Evolutionary conservation across 352 stramenopile species (phyloP), one percentile per base, ranked within the genome.

Genomic region (Phytophthora sojae): DNA sequence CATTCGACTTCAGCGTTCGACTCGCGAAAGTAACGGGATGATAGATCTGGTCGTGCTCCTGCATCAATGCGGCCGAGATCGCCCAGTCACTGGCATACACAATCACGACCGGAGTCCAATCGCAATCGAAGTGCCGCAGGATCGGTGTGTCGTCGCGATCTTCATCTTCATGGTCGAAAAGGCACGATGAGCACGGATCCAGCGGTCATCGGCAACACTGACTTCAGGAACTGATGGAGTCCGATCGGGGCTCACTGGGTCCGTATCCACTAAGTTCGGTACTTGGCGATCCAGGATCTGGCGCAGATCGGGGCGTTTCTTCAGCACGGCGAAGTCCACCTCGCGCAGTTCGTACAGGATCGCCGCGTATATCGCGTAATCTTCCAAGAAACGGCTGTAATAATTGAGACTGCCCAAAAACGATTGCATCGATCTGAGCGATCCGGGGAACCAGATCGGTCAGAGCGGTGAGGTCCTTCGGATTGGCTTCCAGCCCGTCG

Each of bases 321-420:
- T 9, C 15, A 30, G 32, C 7, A 57, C 45, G 4, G 25, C 54
- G 37, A n/a, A n/a, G n/a, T n/a, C n/a, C n/a, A n/a, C n/a, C n/a
- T n/a, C n/a, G n/a, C n/a, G n/a, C n/a, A n/a, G n/a, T n/a, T n/a
- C n/a, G n/a, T n/a, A n/a, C n/a, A n/a, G n/a, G n/a, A n/a, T n/a
- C n/a, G n/a, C n/a, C n/a, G n/a, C n/a, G n/a, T n/a, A n/a, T n/a
- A n/a, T n/a, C n/a, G n/a, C n/a, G n/a, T n/a, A n/a, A n/a, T 71
- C 37, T 15, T 67, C 57, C 2, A 76, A 58, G 71, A 29, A 71
- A 1, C 44, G 3, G 8, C 42, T 47, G 26, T 69, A 70, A 52
- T 76, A 76, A 35, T 66, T 76, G 0, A 71, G 25, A 17, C 61
- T 67, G n/a, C n/a, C n/a, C n/a, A n/a, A n/a, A n/a, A n/a, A n/a